Base-by-base conservation (phyloP, 78 protist genomes). In the Tieghemostelium lacteum region DNA sequence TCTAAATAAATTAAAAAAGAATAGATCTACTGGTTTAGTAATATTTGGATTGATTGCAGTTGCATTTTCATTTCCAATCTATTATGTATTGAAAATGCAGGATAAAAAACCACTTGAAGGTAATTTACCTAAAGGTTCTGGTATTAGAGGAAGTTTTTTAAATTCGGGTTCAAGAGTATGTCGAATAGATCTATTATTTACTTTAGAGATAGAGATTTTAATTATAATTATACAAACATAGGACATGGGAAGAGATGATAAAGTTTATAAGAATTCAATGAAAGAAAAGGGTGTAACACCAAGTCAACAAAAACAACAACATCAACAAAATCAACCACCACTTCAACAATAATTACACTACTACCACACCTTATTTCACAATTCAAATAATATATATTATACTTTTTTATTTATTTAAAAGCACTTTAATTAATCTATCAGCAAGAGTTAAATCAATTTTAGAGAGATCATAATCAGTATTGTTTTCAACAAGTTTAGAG, bases 121-220 rank as follows among this genome's bases (percentile, higher is more conserved):
- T n/a, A 50, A 24, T 26, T 71, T 50, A 31, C 26, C 63, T 19
- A 52, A 28, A 50, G 77, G 77, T 12, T 42, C 77, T 22, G 63
- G 31, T 50, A 39, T 83, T 39, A 83, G 91, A 83, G 91, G 91
- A 49, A 69, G 77, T 26, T 83, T 69, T 58, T 57, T 83, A 55
- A 83, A 83, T 45, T 52, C 91, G 55, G 91, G 91, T 45, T 69
- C 80, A 58, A 66, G 49, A 39, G 91, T 83, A 83, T 37, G 91
- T 42, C 20, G 0, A 16, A 28, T 20, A 67, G 4, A 67, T n/a
- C 7, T n/a, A 6, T 14, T 14, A 28, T 3, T 29, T 61, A 20
- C 16, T 4, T 61, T 29, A 36, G 19, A 7, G 29, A 17, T 28
- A 24, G 3, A 4, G 20, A 4, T 17, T 14, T 29, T 0, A 42